Evolutionary conservation across 441 rosid genomes (phyloP).

Genomic region (Gossypium gossypioides): DNA sequence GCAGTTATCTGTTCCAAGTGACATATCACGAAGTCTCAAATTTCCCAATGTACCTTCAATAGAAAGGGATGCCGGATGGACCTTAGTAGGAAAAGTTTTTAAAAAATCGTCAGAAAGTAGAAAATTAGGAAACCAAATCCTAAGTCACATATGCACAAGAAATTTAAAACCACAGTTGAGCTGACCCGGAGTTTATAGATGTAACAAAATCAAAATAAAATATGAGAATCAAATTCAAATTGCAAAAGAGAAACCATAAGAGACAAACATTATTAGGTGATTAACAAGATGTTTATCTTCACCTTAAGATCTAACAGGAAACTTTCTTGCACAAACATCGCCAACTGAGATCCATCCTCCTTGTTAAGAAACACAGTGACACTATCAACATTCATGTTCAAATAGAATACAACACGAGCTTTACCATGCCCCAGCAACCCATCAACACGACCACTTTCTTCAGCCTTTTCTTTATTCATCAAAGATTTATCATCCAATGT

Average conservation of each 20-base stretch:
- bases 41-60: slow-evolving; percentile 92
- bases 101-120: slow-evolving; percentile 20
- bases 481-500: slow-evolving; percentile 37
- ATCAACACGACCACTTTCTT: slow-evolving; percentile 62
- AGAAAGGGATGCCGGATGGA: slow-evolving; percentile 86
- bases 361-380: slow-evolving; percentile 87
- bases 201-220: not conserved
- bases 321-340: slow-evolving; percentile 91
- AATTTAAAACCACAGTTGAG: not conserved
- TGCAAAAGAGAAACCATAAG: not conserved
- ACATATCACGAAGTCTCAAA: slow-evolving; percentile 91
- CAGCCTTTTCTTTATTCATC: slow-evolving; percentile 54
- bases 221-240: not conserved
- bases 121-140: not conserved
- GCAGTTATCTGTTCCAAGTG: slow-evolving; percentile 61
- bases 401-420: slow-evolving; percentile 83
- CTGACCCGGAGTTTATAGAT: not conserved
- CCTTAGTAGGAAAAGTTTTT: slow-evolving; percentile 31
- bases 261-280: not conserved
- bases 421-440: slow-evolving; percentile 95
- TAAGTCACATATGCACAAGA: not conserved
- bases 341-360: slow-evolving; percentile 97
- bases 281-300: slow-evolving; percentile 5
- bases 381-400: slow-evolving; percentile 83
- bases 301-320: slow-evolving; percentile 92